phyloP scores from a whole-genome alignment of 495 filamentous ascomycete species.

The Neurospora sp. region DNA sequence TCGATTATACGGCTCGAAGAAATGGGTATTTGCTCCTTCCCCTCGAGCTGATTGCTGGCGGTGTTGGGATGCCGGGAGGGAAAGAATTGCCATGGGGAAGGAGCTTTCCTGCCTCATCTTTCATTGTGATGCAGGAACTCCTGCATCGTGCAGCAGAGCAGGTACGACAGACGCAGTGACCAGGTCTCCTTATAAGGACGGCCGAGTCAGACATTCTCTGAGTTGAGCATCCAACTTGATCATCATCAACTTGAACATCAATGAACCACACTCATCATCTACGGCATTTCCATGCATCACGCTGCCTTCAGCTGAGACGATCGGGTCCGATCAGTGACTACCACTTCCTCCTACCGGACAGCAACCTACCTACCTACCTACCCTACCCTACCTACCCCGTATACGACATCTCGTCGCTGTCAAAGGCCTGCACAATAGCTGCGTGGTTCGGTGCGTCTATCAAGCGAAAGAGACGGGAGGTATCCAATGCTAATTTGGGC shows the following conservation, averaged over 20 bases:
- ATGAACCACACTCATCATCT: not conserved
- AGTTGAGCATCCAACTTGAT: not conserved
- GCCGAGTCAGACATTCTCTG: not conserved
- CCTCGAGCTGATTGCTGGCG: too few species aligned
- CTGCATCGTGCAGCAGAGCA: not conserved
- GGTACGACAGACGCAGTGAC: not conserved
- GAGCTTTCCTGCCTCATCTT: not conserved
- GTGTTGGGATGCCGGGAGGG: not conserved
- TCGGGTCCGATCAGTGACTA: not conserved
- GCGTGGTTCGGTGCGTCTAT: not conserved
- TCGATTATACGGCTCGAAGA: too few species aligned
- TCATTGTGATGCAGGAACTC: not conserved
- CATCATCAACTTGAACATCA: not conserved
- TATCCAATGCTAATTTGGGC: not conserved
- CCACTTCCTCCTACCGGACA: not conserved
- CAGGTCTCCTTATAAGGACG: too few species aligned
- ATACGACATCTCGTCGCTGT: not conserved
- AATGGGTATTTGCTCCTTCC: too few species aligned
- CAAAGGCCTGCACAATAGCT: not conserved
- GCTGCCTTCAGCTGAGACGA: not conserved
- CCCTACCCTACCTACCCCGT: not conserved
- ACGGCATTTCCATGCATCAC: not conserved
- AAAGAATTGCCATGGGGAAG: not conserved
- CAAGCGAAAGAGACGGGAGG: not conserved
- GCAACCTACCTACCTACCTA: not conserved